Evolutionary conservation across 2,329 filamentous ascomycete genomes (phyloP).

Genomic region (Aureobasidium sp.): DNA sequence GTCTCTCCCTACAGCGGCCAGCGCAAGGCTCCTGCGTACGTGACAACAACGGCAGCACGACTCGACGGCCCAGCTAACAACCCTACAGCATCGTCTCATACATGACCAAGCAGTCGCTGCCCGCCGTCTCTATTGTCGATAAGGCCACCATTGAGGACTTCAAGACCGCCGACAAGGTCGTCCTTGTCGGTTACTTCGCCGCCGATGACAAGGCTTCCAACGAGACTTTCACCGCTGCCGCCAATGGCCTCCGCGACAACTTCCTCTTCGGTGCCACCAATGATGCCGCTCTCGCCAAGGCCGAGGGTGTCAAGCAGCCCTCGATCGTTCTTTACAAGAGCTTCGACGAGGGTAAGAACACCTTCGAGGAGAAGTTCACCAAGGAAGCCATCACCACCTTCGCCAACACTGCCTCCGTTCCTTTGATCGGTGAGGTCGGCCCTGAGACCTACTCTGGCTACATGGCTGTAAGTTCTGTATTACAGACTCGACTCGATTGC

Average conservation of each 20-base stretch:
- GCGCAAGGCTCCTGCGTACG: slow-evolving; percentile 70
- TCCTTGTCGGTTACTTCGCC: slow-evolving; percentile 82
- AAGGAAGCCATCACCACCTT: slow-evolving; percentile 74
- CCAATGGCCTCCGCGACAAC: slow-evolving; percentile 72
- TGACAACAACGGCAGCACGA: background rate
- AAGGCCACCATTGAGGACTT: slow-evolving; percentile 85
- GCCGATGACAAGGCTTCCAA: slow-evolving; percentile 76
- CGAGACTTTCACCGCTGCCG: slow-evolving; percentile 72
- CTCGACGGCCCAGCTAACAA: background rate
- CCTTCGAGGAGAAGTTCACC: slow-evolving; percentile 76
- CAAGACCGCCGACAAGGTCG: slow-evolving; percentile 96
- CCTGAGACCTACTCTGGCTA: slow-evolving; percentile 94
- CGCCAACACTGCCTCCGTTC: slow-evolving; percentile 76
- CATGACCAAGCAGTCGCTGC: slow-evolving; percentile 97
- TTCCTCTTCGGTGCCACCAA: slow-evolving; percentile 88
- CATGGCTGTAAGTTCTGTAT: slow-evolving; percentile 59
- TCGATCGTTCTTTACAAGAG: slow-evolving; percentile 92
- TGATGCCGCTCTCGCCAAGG: slow-evolving; percentile 77
- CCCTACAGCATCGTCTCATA: slow-evolving; percentile 59
- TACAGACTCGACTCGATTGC: background rate
- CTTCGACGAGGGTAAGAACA: slow-evolving; percentile 92
- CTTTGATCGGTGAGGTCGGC: slow-evolving; percentile 89
- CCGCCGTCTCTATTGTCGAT: slow-evolving; percentile 76
- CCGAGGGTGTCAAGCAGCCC: slow-evolving; percentile 81
- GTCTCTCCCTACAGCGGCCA: slow-evolving; percentile 77